phyloP scores from a whole-genome alignment of 148 eudicot genomes.

The Rhododendron molle region DNA sequence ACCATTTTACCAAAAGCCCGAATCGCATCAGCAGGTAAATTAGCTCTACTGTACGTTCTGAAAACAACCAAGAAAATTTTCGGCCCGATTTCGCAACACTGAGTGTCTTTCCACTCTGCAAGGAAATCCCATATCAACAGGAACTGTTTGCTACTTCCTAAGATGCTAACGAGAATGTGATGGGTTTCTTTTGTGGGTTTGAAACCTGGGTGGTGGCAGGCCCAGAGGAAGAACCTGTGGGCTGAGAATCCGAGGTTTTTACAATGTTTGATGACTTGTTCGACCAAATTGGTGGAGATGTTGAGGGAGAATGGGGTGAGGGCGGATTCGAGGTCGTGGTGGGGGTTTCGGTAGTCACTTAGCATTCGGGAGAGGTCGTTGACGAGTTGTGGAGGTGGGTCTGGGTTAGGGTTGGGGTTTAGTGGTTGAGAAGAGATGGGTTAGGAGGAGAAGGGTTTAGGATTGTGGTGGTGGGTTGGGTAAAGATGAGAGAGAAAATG shows the following conservation, averaged over 20 bases:
- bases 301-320: slow-evolving; percentile 48
- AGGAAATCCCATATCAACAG: slow-evolving; percentile 78
- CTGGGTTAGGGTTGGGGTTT: background rate
- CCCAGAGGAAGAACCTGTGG: slow-evolving; percentile 82
- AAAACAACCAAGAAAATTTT: slow-evolving; percentile 63
- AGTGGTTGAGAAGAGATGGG: background rate
- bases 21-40: slow-evolving; percentile 68
- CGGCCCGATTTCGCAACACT: slow-evolving; percentile 26
- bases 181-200: slow-evolving; percentile 37
- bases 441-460: slow-evolving; percentile 5
- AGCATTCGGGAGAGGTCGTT: slow-evolving; percentile 64
- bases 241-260: slow-evolving; percentile 66
- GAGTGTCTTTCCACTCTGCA: slow-evolving; percentile 37
- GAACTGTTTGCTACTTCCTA: slow-evolving; percentile 65
- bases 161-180: slow-evolving; percentile 51
- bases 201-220: slow-evolving; percentile 44
- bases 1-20: slow-evolving; percentile 60
- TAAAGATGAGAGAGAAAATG: background rate
- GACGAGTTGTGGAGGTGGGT: slow-evolving; percentile 26
- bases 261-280: slow-evolving; percentile 67
- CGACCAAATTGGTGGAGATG: slow-evolving; percentile 42
- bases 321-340: slow-evolving; percentile 65
- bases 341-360: slow-evolving; percentile 61
- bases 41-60: slow-evolving; percentile 56
- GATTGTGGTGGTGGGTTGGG: background rate